A percentile compares a stretch with the other conserved stretches of the same genome.
Conservation (phyloP, 2,329 filamentous ascomycete species). For the Helotiales sp. region DNA sequence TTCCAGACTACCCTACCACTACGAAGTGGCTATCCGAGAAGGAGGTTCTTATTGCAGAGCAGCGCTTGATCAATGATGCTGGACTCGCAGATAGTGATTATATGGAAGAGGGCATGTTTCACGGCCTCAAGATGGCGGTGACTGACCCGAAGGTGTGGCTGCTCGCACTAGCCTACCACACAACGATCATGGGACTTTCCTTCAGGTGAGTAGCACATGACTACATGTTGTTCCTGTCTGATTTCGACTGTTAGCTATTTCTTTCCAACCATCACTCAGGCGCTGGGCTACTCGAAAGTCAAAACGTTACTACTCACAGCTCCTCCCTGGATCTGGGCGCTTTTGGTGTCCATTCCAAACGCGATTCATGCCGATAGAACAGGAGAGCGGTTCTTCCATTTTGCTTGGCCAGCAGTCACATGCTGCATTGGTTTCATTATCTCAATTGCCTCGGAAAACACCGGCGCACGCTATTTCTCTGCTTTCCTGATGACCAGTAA, state of each 20-base stretch:
- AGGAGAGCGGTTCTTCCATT: not conserved
- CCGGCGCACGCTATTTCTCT: too few relatives aligned
- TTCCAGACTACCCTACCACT: not conserved
- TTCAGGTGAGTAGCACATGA: not conserved
- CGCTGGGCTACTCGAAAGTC: not conserved
- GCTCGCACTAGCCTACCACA: not conserved
- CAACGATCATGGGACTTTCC: not conserved
- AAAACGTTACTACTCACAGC: not conserved
- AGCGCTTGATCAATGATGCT: not conserved
- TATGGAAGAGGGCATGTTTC: not conserved
- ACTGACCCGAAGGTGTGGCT: not conserved
- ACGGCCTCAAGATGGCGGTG: not conserved
- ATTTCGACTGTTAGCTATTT: not conserved
- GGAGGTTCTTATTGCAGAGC: not conserved
- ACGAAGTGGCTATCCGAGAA: not conserved
- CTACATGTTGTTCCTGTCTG: not conserved
- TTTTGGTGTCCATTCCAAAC: not conserved
- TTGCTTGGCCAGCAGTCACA: not conserved
- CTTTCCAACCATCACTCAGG: not conserved
- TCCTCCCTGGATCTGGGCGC: not conserved
- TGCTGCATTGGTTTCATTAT: not conserved
- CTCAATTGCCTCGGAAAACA: too few relatives aligned
- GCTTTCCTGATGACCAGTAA: too few relatives aligned
- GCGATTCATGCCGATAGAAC: not conserved
- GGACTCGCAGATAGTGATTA: not conserved